Evolutionary conservation across 345 rosid genomes (phyloP), one percentile per base, ranked within the genome.

Genomic region (Geranium brycei): DNA sequence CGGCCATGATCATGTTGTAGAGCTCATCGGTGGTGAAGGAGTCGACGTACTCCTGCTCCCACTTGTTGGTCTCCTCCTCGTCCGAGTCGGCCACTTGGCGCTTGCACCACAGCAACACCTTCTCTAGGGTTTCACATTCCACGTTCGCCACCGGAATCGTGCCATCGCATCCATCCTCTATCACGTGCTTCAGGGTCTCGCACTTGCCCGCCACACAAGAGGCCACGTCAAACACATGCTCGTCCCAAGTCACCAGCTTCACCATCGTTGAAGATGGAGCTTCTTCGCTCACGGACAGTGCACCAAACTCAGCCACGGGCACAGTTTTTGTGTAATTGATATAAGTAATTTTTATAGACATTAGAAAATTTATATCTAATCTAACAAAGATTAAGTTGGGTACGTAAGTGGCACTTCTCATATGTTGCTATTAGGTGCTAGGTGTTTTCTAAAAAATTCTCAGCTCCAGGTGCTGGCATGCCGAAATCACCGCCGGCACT

Each of bases 141-240:
- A 65, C 62, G 19, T 57, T 65, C 17, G 68, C 16, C 16, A 65
- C 19, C 7, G 68, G n/a, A 60, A 65, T 58, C 16, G 2, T 31
- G 28, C 7, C 2, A 41, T 53, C 67, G 59, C 67, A 64, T 8
- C 53, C 51, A n/a, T 41, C 51, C 51, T 41, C 51, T 12, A 41
- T 41, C 51, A 41, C 1, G 51, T 41, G 4, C 51, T 41, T 41
- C 11, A 41, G 4, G 51, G 51, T 11, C 51, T 41, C 51, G 51
- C 51, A 41, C 51, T 41, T 5, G 11, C 10, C 51, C 51, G 51
- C 51, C 51, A 11, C 51, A 5, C 11, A 5, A 5, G 1, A 5
- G 11, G 4, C 51, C 51, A 41, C 13, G 11, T 41, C 51, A 12
- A 41, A 5, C 11, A 41, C 10, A 5, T 41, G 51, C 13, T 41